Conservation (phyloP, 2,329 filamentous ascomycete genomes). For the Fusarium udum region DNA sequence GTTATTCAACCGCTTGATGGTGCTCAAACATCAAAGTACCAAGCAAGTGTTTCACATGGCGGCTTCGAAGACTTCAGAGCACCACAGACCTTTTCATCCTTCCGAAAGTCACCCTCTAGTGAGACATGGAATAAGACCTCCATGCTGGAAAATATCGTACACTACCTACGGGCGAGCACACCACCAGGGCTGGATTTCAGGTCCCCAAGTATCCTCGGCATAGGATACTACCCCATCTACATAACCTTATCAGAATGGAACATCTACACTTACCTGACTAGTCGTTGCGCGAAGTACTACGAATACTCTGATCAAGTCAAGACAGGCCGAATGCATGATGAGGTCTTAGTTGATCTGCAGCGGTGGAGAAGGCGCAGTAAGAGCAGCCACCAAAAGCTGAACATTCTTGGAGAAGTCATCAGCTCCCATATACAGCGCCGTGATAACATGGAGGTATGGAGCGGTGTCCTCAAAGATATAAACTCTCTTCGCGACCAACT, state of each 20-base stretch:
- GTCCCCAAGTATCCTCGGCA: fast-evolving
- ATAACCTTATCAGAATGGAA: background rate
- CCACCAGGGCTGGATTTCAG: fast-evolving
- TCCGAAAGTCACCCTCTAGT: fast-evolving
- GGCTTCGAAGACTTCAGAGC: background rate
- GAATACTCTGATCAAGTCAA: background rate
- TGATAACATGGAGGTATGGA: background rate
- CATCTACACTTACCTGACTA: fast-evolving
- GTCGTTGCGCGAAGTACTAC: fast-evolving
- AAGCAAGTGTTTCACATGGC: fast-evolving
- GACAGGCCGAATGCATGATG: fast-evolving
- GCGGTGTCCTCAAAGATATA: fast-evolving
- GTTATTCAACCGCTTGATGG: fast-evolving
- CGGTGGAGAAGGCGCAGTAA: background rate
- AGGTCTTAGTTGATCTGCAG: background rate
- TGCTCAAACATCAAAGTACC: fast-evolving
- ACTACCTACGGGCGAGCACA: background rate
- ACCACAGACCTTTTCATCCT: fast-evolving
- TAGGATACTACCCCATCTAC: background rate
- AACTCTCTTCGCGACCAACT: background rate
- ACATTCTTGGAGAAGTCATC: fast-evolving
- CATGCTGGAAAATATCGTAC: background rate
- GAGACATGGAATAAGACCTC: fast-evolving
- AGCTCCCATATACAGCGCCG: fast-evolving
- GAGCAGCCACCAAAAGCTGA: fast-evolving